Evolutionary conservation across 108 stramenopile genomes (phyloP).

Genomic region (Skeletonema tropicum): DNA sequence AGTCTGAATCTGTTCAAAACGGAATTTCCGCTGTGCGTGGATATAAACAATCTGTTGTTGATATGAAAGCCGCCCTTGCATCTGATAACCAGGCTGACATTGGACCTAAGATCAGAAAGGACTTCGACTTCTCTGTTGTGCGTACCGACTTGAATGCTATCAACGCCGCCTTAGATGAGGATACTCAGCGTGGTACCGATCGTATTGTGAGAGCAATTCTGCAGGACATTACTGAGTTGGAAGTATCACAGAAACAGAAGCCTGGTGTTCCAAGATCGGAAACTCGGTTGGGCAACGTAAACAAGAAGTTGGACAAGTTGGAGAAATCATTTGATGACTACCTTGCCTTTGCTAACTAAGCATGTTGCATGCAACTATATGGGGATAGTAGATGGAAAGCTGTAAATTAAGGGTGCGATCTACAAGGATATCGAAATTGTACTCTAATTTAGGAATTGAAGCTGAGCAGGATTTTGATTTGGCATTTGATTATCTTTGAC

Average conservation of each 20-base stretch:
- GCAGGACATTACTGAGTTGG: conserved; percentile 91
- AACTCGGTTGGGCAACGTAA: conserved; percentile 73
- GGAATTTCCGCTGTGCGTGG: conserved; percentile 56
- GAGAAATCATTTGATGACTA: conserved; percentile 79
- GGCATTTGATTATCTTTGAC: background rate
- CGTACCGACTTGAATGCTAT: conserved; percentile 80
- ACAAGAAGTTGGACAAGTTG: conserved; percentile 83
- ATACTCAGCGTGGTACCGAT: conserved; percentile 92
- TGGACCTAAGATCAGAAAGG: conserved; percentile 70
- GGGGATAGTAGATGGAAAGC: background rate
- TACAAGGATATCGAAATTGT: background rate
- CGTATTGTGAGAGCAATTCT: conserved; percentile 88
- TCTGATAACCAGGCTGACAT: conserved; percentile 78
- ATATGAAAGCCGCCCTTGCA: conserved; percentile 61
- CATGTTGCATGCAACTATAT: background rate
- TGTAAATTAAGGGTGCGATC: background rate
- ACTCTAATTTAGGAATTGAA: background rate
- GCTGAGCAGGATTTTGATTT: background rate
- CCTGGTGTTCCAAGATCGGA: conserved; percentile 83
- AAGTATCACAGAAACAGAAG: conserved; percentile 81
- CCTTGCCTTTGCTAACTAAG: conserved; percentile 78
- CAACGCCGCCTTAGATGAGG: conserved; percentile 92
- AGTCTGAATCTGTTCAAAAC: conserved; percentile 70
- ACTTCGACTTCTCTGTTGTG: conserved; percentile 78
- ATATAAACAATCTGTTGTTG: conserved; percentile 58